Evolutionary conservation across 495 filamentous ascomycete species (phyloP), one percentile per base, ranked within the genome.

Genomic region (Neurospora sp.): DNA sequence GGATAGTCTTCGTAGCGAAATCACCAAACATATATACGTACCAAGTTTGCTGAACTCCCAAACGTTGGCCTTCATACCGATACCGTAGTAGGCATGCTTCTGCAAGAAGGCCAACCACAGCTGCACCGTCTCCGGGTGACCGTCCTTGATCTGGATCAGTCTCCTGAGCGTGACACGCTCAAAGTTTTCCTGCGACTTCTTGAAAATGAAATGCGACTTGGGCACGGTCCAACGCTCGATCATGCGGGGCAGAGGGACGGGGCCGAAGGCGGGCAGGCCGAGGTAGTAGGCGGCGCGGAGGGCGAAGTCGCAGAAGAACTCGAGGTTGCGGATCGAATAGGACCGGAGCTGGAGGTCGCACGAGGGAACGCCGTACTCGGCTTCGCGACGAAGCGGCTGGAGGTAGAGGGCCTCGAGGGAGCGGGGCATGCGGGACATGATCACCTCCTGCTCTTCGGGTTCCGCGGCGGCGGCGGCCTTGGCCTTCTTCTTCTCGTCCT

Each of bases 1-100:
- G 40, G 53, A 46, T 0, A 46, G 18, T n/a, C 27, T 12, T 14
- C 22, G 69, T 46, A 18, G 22, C 59, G 14, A 44, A 35, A 6
- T 6, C 12, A 70, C 22, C 18, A 37, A 71, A 69, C 18, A 8
- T 20, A 22, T 22, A 11, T 7, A 83, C 85, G 69, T 82, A 81
- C 93, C 91, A 40, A 97, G 78, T 72, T 87, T 88, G 76, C 91
- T 89, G 84, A 91, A 91, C 78, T 95, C 92, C 91, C 91, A 99
- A 68, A 98, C 87, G 78, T 99, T 98, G 35, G 96, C 95, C 86
- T 99, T 99, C 94, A 99, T 97, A 78, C 96, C 96, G 37, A 98
- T 90, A 10, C 96, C 96, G 79, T 96, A 92, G 79, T 95, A 97
- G 16, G 91, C 90, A 78, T 97, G 90, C 82, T 96, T 97, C 80